Evolutionary conservation across 495 filamentous ascomycete genomes (phyloP).

Genomic region (Tetracladium marchalianum): DNA sequence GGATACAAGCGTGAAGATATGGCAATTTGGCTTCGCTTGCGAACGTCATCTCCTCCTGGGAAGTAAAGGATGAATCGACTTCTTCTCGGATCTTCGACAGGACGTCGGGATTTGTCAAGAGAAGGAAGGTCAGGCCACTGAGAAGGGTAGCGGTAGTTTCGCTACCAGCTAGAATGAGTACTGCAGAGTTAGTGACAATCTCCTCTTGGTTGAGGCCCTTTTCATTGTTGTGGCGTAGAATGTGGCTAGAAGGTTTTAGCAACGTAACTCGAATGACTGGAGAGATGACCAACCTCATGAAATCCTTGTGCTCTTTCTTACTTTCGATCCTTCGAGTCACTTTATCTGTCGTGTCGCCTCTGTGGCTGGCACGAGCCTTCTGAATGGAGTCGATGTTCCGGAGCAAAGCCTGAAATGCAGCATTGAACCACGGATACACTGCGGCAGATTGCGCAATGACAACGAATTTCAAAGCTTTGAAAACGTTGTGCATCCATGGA

Average conservation of each 20-base stretch:
- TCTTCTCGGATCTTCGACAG: slow-evolving; percentile 37
- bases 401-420: too few species aligned
- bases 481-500: slow-evolving; percentile 31
- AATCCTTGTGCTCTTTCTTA: too few species aligned
- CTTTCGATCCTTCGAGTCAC: too few species aligned
- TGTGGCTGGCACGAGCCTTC: too few species aligned
- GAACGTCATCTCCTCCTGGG: slow-evolving; percentile 40
- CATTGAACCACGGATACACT: too few species aligned
- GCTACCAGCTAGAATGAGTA: slow-evolving; percentile 25
- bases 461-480: slow-evolving; percentile 22
- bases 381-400: too few species aligned
- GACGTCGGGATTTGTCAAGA: slow-evolving; percentile 31
- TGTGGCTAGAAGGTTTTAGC: too few species aligned
- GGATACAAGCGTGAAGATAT: slow-evolving; percentile 47
- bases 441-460: slow-evolving; percentile 2
- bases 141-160: slow-evolving; percentile 48
- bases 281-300: too few species aligned
- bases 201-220: not conserved
- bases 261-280: too few species aligned
- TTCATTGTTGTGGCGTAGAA: too few species aligned
- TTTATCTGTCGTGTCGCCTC: too few species aligned
- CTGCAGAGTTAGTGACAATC: slow-evolving; percentile 1
- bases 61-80: slow-evolving; percentile 39
- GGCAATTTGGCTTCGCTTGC: not conserved
- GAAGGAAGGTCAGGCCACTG: slow-evolving; percentile 36